Evolutionary conservation across 805 yeast species (phyloP).

Genomic region (Zygosaccharomyces kombuchaensis): DNA sequence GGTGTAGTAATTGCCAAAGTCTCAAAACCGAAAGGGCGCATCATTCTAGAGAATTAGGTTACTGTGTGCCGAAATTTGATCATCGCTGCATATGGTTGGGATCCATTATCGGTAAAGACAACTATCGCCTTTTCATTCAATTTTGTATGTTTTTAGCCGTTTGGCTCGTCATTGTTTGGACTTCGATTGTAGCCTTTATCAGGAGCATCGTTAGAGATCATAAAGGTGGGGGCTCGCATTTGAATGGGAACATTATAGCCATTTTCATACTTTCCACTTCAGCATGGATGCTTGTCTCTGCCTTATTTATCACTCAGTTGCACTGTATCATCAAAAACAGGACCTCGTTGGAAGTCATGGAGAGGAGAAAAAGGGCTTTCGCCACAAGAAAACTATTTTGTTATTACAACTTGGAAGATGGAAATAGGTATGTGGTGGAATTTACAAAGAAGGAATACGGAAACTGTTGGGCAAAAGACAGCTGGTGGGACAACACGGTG

Average conservation of each 20-base stretch:
- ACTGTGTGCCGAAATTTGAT: constrained; percentile 72
- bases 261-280: constrained; percentile 43
- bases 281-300: constrained; percentile 43
- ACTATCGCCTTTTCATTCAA: constrained; percentile 57
- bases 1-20: constrained; percentile 65
- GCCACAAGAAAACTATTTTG: constrained; percentile 20
- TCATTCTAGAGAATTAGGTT: constrained; percentile 53
- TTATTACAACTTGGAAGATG: constrained; percentile 32
- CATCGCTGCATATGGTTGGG: constrained; percentile 84
- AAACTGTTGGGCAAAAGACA: constrained; percentile 24
- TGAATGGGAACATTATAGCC: constrained; percentile 48
- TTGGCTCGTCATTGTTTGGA: constrained; percentile 39
- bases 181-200: constrained; percentile 37
- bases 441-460: constrained; percentile 29
- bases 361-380: constrained; percentile 24
- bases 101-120: constrained; percentile 60
- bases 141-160: constrained; percentile 40
- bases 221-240: constrained; percentile 21
- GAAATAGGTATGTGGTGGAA: constrained; percentile 42
- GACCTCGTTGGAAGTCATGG: constrained; percentile 58
- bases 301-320: constrained; percentile 42
- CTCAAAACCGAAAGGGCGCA: constrained; percentile 65
- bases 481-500: constrained; percentile 22
- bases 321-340: constrained; percentile 44
- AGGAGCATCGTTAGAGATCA: constrained; percentile 19